These are phyloP conservation scores for Suzukiozyma palmioleophila DNA, from an alignment of 1,139 yeast species.

Conservation along the genomic window DNA sequence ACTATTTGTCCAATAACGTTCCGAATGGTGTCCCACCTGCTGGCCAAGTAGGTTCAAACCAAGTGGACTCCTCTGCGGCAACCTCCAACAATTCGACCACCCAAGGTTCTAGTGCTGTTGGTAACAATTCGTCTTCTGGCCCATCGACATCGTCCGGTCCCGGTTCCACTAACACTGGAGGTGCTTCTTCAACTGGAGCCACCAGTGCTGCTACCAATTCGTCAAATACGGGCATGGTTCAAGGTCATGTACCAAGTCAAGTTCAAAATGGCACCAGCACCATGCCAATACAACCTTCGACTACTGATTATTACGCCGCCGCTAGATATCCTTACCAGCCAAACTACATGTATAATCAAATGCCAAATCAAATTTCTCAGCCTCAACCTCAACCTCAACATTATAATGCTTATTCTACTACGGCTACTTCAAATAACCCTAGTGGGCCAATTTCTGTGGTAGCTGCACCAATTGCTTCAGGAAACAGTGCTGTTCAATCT, in stretches of 20 bases:
- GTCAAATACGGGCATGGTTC: background rate
- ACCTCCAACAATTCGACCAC: background rate
- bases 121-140: background rate
- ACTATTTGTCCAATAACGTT: constrained; percentile 1
- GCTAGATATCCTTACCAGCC: constrained; percentile 14
- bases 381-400: constrained; percentile 16
- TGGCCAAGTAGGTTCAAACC: background rate
- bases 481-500: constrained; percentile 4
- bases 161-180: background rate
- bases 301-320: constrained; percentile 1
- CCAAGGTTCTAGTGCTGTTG: background rate
- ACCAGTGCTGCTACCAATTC: background rate
- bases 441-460: constrained; percentile 1
- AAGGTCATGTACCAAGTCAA: background rate
- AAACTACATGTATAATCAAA: constrained; percentile 20
- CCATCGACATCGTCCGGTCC: background rate
- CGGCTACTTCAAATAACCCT: constrained; percentile 6
- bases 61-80: background rate
- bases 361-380: constrained; percentile 13
- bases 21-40: background rate
- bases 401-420: constrained; percentile 10
- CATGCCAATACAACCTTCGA: background rate
- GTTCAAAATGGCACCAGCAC: background rate
- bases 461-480: constrained; percentile 7
- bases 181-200: background rate